Evolutionary conservation across 192 early-diverging fungal genomes (phyloP).

Genomic region (Backusella psychrophila): DNA sequence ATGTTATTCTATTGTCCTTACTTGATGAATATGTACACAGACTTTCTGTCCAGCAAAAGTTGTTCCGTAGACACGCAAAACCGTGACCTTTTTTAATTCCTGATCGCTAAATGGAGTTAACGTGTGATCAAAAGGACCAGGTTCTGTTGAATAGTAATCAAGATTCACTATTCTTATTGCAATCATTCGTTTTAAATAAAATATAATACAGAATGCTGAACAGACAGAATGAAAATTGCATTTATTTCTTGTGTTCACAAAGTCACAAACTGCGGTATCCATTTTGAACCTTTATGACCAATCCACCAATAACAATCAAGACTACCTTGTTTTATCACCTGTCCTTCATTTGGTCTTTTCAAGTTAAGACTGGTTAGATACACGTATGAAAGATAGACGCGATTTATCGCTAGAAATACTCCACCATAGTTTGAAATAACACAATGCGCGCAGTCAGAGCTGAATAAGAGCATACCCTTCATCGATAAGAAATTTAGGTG

Average conservation of each 20-base stretch:
- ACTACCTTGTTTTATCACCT: neutral
- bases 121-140: slow-evolving; percentile 40
- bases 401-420: too few species aligned
- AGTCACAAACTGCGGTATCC: neutral
- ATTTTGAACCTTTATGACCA: neutral
- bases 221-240: neutral
- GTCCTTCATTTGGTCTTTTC: too few species aligned
- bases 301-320: neutral
- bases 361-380: too few species aligned
- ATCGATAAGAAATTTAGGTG: too few species aligned
- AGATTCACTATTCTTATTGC: slow-evolving; percentile 59
- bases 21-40: slow-evolving; percentile 84
- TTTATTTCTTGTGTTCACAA: neutral
- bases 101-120: slow-evolving; percentile 36
- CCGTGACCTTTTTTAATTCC: slow-evolving; percentile 54
- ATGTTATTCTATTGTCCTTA: slow-evolving; percentile 24
- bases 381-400: too few species aligned
- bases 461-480: too few species aligned
- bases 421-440: too few species aligned
- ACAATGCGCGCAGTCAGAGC: too few species aligned
- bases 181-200: neutral
- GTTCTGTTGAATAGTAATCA: slow-evolving; percentile 58
- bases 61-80: slow-evolving; percentile 81
- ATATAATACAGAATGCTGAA: neutral
- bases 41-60: slow-evolving; percentile 67